Evolutionary conservation across 2,329 filamentous ascomycete genomes (phyloP), one percentile per base, ranked within the genome.

Genomic region (Exophiala dermatitidis): DNA sequence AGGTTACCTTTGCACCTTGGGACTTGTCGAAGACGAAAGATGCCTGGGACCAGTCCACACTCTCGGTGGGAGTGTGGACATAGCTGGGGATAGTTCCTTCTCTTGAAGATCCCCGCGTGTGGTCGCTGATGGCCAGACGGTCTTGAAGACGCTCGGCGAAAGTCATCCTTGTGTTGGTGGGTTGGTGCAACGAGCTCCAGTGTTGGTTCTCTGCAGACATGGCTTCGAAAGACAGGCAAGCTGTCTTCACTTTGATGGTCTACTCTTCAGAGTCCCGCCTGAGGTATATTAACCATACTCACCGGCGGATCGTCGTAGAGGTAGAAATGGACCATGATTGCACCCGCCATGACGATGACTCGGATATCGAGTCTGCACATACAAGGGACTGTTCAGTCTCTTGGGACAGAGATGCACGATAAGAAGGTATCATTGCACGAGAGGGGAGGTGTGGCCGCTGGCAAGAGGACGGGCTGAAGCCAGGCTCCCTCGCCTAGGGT

Each of bases 1-100:
- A 42, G 10, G 47, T 31, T 30, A 51, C 29, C 28, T 53, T 53
- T 10, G 48, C 38, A 12, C 50, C 45, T 12, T 51, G 41, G 29
- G 54, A 48, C 1, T 36, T 36, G 30, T 48, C 51, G 43, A 40
- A 53, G 29, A 45, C 44, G n/a, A 57, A 53, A 1, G 48, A 50
- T 12, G 32, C 28, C 44, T 53, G 47, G 2, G 56, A 52, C 56
- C 58, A 60, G 7, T 53, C 41, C 28, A 49, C 43, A 12, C 46
- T 53, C 38, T 37, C 32, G 2, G 58, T 44, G 4, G 47, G 48
- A 8, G 47, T 46, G 6, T 56, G 44, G 4, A 33, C 12, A 33
- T 55, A 43, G 49, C 34, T 50, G 19, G 19, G 34, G 34, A 43
- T 32, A 26, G 19, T 19, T 19, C 44, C 34, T 30, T 57, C 50